phyloP scores from a whole-genome alignment of 768 basidiomycete species.

The Tricholoma saponaceum region DNA sequence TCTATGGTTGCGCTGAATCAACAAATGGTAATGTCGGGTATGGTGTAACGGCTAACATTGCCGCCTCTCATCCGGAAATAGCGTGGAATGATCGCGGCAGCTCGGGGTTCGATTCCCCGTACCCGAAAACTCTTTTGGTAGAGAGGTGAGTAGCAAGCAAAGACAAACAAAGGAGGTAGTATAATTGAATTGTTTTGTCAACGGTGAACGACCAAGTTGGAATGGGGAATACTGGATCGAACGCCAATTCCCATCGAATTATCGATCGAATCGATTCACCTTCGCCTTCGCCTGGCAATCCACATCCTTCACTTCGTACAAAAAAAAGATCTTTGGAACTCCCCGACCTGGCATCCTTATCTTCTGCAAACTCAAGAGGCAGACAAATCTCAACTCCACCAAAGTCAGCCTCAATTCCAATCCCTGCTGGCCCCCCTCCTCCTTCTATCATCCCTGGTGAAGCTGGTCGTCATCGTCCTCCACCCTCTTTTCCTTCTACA shows the following conservation, averaged over 20 bases:
- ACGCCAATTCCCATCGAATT: neutral
- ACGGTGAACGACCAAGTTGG: no score
- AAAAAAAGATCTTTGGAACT: conserved; percentile 76
- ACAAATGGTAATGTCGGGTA: conserved; percentile 32
- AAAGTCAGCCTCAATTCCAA: conserved; percentile 36
- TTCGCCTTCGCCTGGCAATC: conserved; percentile 36
- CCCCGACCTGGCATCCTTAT: conserved; percentile 56
- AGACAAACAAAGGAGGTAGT: neutral
- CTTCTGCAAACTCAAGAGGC: conserved; percentile 16
- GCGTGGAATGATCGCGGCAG: conserved; percentile 31
- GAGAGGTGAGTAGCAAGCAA: neutral
- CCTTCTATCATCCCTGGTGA: conserved; percentile 21
- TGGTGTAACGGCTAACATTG: conserved; percentile 62
- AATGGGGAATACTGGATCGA: neutral
- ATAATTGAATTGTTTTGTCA: no score
- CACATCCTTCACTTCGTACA: conserved; percentile 57
- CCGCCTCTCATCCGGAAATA: conserved; percentile 58
- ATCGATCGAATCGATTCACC: conserved; percentile 20
- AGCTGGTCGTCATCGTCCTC: conserved; percentile 18
- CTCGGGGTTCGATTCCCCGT: conserved; percentile 54
- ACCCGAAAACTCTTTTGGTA: conserved; percentile 33
- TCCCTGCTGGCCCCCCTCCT: conserved; percentile 24
- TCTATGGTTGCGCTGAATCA: no score
- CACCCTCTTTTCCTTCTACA: conserved; percentile 24
- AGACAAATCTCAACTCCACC: conserved; percentile 17